These are phyloP conservation scores for Solanum appendiculatum DNA, from an alignment of 257 asterid genomes.

Conservation along the genomic window DNA sequence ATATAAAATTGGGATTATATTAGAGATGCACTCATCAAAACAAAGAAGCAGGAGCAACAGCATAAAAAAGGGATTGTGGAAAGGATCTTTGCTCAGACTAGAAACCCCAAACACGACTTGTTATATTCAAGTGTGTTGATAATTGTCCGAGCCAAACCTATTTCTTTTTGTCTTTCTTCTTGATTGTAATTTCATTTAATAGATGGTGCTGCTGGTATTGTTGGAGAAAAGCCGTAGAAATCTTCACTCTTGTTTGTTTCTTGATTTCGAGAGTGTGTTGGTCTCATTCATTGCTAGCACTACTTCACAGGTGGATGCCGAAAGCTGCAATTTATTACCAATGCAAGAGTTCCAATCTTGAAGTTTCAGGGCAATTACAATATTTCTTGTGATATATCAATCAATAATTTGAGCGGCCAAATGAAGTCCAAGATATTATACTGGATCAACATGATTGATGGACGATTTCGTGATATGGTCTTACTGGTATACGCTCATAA, in stretches of 20 bases:
- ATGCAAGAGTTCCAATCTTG: conserved; percentile 86
- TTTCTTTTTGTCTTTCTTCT: not conserved
- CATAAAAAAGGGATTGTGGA: not conserved
- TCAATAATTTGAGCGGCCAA: conserved; percentile 80
- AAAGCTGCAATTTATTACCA: conserved; percentile 43
- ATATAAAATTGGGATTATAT: not conserved
- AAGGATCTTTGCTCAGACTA: not conserved
- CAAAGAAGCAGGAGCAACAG: not conserved
- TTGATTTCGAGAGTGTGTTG: conserved; percentile 5
- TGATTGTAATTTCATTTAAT: not conserved
- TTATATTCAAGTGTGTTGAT: not conserved
- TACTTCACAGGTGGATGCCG: conserved; percentile 49
- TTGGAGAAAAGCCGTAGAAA: not conserved
- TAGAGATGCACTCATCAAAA: not conserved
- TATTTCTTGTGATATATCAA: conserved; percentile 84
- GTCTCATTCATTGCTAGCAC: conserved; percentile 4
- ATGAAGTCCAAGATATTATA: conserved; percentile 83
- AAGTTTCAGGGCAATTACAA: conserved; percentile 48
- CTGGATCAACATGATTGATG: conserved; percentile 82
- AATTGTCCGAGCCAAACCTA: not conserved
- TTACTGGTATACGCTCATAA: conserved; percentile 55
- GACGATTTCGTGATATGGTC: conserved; percentile 78
- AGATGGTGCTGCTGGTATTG: not conserved
- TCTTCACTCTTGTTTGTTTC: not conserved
- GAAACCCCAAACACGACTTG: not conserved